Conservation (phyloP, 2,329 filamentous ascomycete species). For the Trichoderma asperellum region DNA sequence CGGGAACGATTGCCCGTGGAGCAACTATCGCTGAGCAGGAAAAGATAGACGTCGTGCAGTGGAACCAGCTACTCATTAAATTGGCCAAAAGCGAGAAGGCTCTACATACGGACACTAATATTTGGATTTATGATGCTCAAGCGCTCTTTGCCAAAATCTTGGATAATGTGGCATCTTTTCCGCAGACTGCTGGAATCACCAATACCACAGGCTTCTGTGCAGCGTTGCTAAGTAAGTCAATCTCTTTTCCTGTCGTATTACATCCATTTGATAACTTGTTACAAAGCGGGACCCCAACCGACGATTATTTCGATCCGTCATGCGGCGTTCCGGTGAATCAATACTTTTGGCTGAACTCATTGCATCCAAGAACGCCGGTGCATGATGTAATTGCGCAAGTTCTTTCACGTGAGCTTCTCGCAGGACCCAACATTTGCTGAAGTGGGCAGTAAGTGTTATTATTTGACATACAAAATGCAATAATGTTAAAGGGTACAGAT, state of each 20-base stretch:
- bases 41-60: not conserved
- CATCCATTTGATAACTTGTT: not conserved
- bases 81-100: not conserved
- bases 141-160: not conserved
- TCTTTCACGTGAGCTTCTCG: not conserved
- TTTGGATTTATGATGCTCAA: not conserved
- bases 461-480: not conserved
- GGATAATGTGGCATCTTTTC: not conserved
- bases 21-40: not conserved
- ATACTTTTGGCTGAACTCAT: not conserved
- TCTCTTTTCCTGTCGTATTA: not conserved
- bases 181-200: not conserved
- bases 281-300: not conserved
- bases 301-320: not conserved
- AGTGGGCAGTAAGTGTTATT: not conserved
- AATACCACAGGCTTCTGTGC: not conserved
- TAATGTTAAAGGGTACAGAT: not conserved
- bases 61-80: not conserved
- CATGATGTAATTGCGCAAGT: not conserved
- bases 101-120: not conserved
- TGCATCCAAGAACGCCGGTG: not conserved
- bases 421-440: not conserved
- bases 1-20: too few species aligned
- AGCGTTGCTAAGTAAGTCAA: not conserved
- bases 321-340: not conserved